A percentile compares a stretch with the other conserved stretches of the same genome.
These are phyloP conservation scores for Helianthus annuus DNA, from an alignment of 129 eudicot genomes.

Conservation along the genomic window DNA sequence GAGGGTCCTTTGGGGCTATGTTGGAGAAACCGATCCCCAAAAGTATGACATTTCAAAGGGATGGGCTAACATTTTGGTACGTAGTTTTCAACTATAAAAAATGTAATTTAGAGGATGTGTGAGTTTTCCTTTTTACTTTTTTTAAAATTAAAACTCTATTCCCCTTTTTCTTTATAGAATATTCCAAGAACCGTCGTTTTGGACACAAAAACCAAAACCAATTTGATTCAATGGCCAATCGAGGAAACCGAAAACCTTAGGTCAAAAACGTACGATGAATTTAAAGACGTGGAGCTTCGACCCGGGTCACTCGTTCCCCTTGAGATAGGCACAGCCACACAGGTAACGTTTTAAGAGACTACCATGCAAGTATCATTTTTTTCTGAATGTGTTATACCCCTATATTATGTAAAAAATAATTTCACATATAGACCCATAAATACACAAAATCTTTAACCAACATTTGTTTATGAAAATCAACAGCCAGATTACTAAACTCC, in stretches of 20 bases:
- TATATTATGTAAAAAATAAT: no score
- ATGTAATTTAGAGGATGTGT: no score
- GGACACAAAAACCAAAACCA: constrained; percentile 62
- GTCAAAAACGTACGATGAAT: constrained; percentile 30
- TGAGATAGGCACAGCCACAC: constrained; percentile 58
- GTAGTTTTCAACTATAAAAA: background rate
- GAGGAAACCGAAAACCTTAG: constrained; percentile 72
- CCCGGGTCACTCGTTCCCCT: constrained; percentile 79
- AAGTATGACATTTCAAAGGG: constrained; percentile 62
- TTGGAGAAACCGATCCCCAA: constrained; percentile 74
- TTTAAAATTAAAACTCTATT: background rate
- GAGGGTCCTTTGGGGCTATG: constrained; percentile 83
- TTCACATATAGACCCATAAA: no score
- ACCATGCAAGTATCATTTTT: no score
- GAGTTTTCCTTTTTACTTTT: background rate
- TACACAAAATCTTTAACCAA: no score
- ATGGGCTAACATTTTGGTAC: constrained; percentile 90
- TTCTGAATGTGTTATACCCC: no score
- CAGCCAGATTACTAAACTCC: no score
- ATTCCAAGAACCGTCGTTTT: constrained; percentile 75
- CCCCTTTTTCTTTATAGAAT: constrained; percentile 33
- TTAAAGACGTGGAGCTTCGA: constrained; percentile 52
- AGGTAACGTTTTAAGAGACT: constrained; percentile 39
- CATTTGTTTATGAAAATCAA: no score
- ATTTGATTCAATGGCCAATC: constrained; percentile 93